A percentile compares a stretch with the other conserved stretches of the same genome.
Conservation (phyloP, 2,329 filamentous ascomycete genomes). For the Fusarium acutatum region DNA sequence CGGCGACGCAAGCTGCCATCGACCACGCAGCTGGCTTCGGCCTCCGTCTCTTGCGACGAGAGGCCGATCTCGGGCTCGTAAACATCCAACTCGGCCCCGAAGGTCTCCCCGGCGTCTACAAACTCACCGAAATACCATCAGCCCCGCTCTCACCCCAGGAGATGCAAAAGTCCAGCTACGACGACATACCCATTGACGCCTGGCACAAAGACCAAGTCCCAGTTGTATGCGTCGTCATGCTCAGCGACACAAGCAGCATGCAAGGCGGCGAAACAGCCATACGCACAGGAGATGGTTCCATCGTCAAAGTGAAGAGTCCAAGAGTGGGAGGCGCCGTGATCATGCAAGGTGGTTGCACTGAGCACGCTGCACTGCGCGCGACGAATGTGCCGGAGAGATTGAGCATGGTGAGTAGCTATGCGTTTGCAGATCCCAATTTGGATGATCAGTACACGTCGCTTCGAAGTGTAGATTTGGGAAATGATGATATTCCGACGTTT, state of each 20-base stretch:
- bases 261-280: constrained; percentile 24
- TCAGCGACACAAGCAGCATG: constrained; percentile 24
- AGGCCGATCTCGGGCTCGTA: background rate
- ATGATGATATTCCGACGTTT: background rate
- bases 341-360: background rate
- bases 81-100: background rate
- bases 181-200: constrained; percentile 1
- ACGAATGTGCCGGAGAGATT: background rate
- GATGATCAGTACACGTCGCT: background rate
- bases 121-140: background rate
- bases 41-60: background rate
- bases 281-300: background rate
- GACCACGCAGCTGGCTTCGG: background rate
- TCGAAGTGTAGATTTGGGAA: background rate
- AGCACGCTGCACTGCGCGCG: background rate
- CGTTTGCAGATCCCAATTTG: background rate
- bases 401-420: background rate
- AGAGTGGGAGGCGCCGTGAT: background rate
- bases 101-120: background rate
- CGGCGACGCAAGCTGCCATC: background rate
- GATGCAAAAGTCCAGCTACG: background rate
- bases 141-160: background rate
- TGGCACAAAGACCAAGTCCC: constrained; percentile 28
- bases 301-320: background rate
- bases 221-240: constrained; percentile 23